Base-by-base conservation (phyloP, 805 yeast species). In the Metschnikowia borealis region DNA sequence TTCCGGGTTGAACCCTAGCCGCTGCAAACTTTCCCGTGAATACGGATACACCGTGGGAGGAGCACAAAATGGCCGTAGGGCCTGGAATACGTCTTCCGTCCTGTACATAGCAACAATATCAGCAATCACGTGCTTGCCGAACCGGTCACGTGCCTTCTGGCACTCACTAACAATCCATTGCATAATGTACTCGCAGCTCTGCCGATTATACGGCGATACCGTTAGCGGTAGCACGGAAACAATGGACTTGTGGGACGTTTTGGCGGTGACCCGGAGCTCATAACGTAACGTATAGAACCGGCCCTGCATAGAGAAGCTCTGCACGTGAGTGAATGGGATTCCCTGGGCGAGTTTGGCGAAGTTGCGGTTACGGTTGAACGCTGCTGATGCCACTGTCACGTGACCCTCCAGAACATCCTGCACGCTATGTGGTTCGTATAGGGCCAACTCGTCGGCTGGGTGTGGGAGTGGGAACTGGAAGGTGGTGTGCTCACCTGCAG, bases 111-210 rank as follows among this genome's bases (percentile, higher is more conserved):
- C 49, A 21, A 53, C 67, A 29, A 66, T 35, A 15, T 49, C 53
- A 44, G 62, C 63, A 8, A 69, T 56, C 29, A 61, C 37, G 6
- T 57, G 62, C 38, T 58, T 62, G n/a, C 78, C 77, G 57, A 71
- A 74, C 31, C 44, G 50, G 20, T 54, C 55, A 8, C 62, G 60
- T 1, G 85, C 80, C 21, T 68, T 51, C 36, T 75, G 79, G 47
- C 80, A 78, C 60, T 83, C 85, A 44, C 73, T 70, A 51, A 73
- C 55, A 15, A 83, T 80, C 77, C 85, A 75, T 52, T 71, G 73
- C 49, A 82, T 69, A 11, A 83, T 60, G 50, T 80, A 74, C 33
- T 70, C 74, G 38, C 83, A 68, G 55, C 78, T 73, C 2, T 63
- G 55, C 35, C 77, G 62, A 56, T 80, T 76, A 67, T 76, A 81